phyloP scores from a whole-genome alignment of 768 basidiomycete genomes.

The Amanita phalloides region DNA sequence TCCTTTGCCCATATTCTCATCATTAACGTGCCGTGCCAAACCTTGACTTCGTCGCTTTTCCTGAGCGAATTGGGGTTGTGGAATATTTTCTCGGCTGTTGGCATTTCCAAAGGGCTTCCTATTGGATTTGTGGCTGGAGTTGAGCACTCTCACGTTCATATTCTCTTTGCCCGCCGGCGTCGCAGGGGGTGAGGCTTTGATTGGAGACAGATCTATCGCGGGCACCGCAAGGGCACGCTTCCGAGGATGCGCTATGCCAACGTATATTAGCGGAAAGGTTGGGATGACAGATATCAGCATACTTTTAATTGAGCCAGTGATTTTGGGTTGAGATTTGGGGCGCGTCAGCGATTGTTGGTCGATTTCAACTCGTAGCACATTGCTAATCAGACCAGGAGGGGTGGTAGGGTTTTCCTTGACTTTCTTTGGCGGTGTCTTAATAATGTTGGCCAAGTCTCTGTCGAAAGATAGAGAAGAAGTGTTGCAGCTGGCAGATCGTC shows the following conservation, averaged over 20 bases:
- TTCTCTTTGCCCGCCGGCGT: conserved; percentile 36
- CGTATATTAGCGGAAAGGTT: neutral
- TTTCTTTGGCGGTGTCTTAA: conserved; percentile 21
- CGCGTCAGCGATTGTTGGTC: conserved; percentile 17
- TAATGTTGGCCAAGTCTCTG: conserved; percentile 33
- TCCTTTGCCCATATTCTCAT: conserved; percentile 6
- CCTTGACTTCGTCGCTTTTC: conserved; percentile 5
- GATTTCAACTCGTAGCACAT: conserved; percentile 2
- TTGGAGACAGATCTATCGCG: conserved; percentile 33
- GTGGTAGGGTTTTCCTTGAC: conserved; percentile 18
- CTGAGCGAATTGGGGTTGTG: conserved; percentile 9
- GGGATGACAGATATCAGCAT: neutral
- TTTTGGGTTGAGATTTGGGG: conserved; percentile 36
- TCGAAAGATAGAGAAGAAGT: conserved; percentile 39
- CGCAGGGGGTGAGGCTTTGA: conserved; percentile 40
- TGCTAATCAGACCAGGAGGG: conserved; percentile 24
- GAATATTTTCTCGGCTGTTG: conserved; percentile 16
- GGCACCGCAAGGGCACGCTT: conserved; percentile 26
- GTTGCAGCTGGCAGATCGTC: conserved; percentile 36
- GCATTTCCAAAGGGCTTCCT: conserved; percentile 23
- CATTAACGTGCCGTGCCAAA: conserved; percentile 2
- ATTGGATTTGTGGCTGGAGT: conserved; percentile 12
- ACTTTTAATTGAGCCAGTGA: conserved; percentile 24
- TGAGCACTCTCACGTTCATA: conserved; percentile 3
- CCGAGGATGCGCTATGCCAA: conserved; percentile 20